Percentiles rank a stretch among this genome's conserved stretches.
Evolutionary conservation across 2,329 filamentous ascomycete genomes (phyloP).

Genomic region (Dactylellina cionopaga): DNA sequence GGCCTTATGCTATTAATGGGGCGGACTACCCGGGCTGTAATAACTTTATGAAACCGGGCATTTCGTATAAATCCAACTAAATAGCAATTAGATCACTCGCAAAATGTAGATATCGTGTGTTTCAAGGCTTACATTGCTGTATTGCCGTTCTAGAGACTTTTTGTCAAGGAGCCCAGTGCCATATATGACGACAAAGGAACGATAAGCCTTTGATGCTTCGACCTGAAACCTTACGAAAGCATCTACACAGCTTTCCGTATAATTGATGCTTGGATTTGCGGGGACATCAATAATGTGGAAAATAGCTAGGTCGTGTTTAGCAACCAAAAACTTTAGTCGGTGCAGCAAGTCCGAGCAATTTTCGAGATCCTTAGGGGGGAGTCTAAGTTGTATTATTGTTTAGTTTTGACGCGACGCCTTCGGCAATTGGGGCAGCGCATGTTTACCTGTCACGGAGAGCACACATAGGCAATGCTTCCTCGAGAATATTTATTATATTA

Average conservation of each 20-base stretch:
- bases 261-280: constrained; percentile 3
- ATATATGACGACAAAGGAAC: constrained; percentile 22
- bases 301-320: neutral
- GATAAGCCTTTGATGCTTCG: constrained; percentile 5
- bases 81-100: neutral
- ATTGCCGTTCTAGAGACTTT: constrained; percentile 23
- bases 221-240: constrained; percentile 27
- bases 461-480: constrained; percentile 7
- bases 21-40: neutral
- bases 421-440: neutral
- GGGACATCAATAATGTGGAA: constrained; percentile 2
- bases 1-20: neutral
- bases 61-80: constrained; percentile 24
- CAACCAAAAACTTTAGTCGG: neutral
- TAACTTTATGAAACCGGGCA: constrained; percentile 4
- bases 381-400: neutral
- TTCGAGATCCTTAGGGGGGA: neutral
- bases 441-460: constrained; percentile 18
- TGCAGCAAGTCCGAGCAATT: constrained; percentile 5
- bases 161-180: constrained; percentile 15
- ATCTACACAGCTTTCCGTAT: constrained; percentile 28
- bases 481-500: constrained; percentile 9
- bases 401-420: neutral
- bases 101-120: neutral
- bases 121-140: constrained; percentile 8